A percentile compares a stretch with the other conserved stretches of the same genome.
Evolutionary conservation across 495 filamentous ascomycete species (phyloP).

Genomic region (Penicillium waksmanii): DNA sequence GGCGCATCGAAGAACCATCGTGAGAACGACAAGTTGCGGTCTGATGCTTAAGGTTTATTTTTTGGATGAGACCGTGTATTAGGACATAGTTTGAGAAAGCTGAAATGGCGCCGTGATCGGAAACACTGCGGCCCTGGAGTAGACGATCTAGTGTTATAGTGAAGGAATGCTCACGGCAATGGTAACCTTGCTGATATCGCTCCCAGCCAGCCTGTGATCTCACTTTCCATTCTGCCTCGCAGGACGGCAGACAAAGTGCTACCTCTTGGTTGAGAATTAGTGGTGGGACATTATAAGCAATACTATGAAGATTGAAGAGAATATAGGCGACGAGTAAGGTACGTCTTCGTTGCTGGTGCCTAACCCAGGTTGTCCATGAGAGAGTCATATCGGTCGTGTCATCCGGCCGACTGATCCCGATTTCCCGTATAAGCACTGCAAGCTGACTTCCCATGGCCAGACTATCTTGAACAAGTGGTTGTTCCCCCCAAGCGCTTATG

Average conservation of each 20-base stretch:
- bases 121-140: not conserved
- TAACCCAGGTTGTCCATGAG: constrained; percentile 9
- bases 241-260: constrained; percentile 21
- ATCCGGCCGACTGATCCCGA: not conserved
- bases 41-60: constrained; percentile 37
- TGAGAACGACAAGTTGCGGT: constrained; percentile 36
- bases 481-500: constrained; percentile 9
- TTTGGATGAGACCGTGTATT: constrained; percentile 39
- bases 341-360: constrained; percentile 8
- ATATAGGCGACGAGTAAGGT: constrained; percentile 21
- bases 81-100: constrained; percentile 36
- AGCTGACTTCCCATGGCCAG: constrained; percentile 2
- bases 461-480: constrained; percentile 2
- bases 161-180: constrained; percentile 12
- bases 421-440: constrained; percentile 1
- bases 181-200: constrained; percentile 3
- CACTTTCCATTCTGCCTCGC: constrained; percentile 15
- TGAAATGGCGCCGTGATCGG: constrained; percentile 19
- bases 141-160: constrained; percentile 8
- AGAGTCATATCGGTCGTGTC: not conserved
- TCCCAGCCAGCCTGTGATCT: constrained; percentile 15
- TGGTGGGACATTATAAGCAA: constrained; percentile 23
- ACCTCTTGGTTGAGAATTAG: constrained; percentile 21
- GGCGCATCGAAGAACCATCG: constrained; percentile 19
- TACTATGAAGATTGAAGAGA: constrained; percentile 21